Base-by-base conservation (phyloP, 2,329 filamentous ascomycete species). In the Lasiodiplodia sp. region DNA sequence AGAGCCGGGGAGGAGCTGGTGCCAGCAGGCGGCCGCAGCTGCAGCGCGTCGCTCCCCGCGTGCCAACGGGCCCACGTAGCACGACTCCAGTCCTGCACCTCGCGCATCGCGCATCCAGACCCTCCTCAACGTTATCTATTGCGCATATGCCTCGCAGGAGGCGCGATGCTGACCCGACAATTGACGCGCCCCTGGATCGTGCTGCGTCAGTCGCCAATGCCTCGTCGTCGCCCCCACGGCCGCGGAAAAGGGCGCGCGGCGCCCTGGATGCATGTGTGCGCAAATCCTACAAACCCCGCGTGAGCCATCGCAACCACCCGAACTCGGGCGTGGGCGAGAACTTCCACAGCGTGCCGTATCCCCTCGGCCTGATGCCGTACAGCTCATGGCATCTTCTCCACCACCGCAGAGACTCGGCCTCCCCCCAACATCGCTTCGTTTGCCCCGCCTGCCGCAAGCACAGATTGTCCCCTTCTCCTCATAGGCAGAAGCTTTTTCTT, bases 401-500 rank as follows among this genome's bases (percentile, higher is more conserved):
- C 44, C 58, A 72, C 40, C 62, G 49, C 4, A 62, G 57, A 38
- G 52, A 63, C 25, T 21, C 23, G 34, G 65, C 38, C 8, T 14
- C 47, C 11, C 21, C 18, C 14, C 23, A 38, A 28, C 71, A 58
- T 65, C 68, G 11, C 37, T 72, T 74, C 34, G 67, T 68, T 11
- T 75, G 75, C 63, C 72, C 74, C 1, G 66, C 68, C 4, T 75
- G 73, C 51, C 47, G 64, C 23, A 40, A 53, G 23, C 62, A 66
- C 11, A 53, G 67, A 52, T 68, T 71, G 10, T 70, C 69, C 34
- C 52, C 69, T 18, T 74, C 72, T 2, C 52, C 72, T 2, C 74
- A 77, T 52, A 68, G 70, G 28, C 75, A 72, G n/a, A 78, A 77
- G 52, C 55, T 76, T 1, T 78, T 77, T 21, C 68, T 78, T 6